Base-by-base conservation (phyloP, 1,284 basidiomycete species). In the Sporisorium reilianum region DNA sequence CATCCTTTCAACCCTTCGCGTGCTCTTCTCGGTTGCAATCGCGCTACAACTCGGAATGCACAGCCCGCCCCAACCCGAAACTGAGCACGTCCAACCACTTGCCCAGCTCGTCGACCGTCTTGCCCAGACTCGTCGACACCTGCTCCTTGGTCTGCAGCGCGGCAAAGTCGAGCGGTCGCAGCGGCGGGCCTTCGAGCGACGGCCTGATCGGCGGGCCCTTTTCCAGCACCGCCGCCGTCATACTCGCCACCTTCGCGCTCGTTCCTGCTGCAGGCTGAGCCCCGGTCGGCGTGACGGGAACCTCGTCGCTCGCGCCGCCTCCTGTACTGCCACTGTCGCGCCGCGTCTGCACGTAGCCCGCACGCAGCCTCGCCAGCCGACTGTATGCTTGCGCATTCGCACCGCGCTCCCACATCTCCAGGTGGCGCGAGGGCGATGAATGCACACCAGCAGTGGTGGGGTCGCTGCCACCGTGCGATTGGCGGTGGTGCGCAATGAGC, bases 61-160 rank as follows among this genome's bases (percentile, higher is more conserved):
- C 55, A 26, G 77, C 78, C 6, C 65, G 40, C 4, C 64, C 65
- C 28, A 80, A 55, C 0, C 76, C 95, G 86, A 50, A 87, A 88
- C 54, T 92, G 1, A 97, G 89, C 0, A 91, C 88, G 5, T 90
- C 89, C 57, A 98, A 86, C 93, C 93, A 97, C 72, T 89, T 87
- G 3, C 89, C 88, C 45, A 98, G 88, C 76, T 93, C 91, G 63
- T 92, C 91, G 9, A 97, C 90, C 1, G 91, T 92, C 50, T 87
- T 86, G 38, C 90, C 90, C 41, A 97, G 88, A 80, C 92, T 90
- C 0, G 87, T 85, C 74, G 93, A 91, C 0, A 92, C 90, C 36
- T 88, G 88, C 32, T 91, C 91, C 38, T 87, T 88, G 18, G 87
- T 86, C 58, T 90, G 88, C 41, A 94, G 85, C n/a, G 87, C 84